A percentile compares a stretch with the other conserved stretches of the same genome.
phyloP scores from a whole-genome alignment of 2,329 filamentous ascomycete genomes.

The Curvularia verruculosa region DNA sequence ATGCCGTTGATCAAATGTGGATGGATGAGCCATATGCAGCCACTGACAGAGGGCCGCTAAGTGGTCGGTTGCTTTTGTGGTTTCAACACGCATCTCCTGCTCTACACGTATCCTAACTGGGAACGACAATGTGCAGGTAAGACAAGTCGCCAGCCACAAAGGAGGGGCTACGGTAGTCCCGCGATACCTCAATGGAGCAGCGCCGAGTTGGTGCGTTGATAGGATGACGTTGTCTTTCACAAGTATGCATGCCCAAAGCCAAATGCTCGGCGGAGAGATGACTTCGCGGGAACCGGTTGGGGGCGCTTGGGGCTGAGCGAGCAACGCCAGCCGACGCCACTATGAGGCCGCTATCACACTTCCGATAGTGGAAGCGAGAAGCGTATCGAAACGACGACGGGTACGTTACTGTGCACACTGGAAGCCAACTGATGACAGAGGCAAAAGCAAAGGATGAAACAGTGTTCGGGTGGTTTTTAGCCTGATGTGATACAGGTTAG shows the following conservation, averaged over 20 bases:
- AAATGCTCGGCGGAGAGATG: not conserved
- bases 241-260: not conserved
- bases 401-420: not conserved
- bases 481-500: not conserved
- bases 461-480: not conserved
- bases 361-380: not conserved
- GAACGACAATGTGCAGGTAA: not conserved
- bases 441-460: not conserved
- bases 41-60: not conserved
- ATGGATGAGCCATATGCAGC: not conserved
- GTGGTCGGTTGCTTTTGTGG: conserved; percentile 9
- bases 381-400: not conserved
- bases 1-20: conserved; percentile 12
- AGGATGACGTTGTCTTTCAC: not conserved
- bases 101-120: conserved; percentile 1
- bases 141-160: not conserved
- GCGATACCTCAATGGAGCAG: conserved; percentile 1
- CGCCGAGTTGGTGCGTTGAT: not conserved
- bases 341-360: not conserved
- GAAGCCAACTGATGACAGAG: not conserved
- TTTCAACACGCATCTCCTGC: conserved; percentile 1
- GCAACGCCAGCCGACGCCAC: not conserved
- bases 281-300: not conserved
- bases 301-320: not conserved
- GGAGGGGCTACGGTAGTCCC: not conserved